Evolutionary conservation across 768 basidiomycete species (phyloP).

Genomic region (Coprinopsis strossmayeri): DNA sequence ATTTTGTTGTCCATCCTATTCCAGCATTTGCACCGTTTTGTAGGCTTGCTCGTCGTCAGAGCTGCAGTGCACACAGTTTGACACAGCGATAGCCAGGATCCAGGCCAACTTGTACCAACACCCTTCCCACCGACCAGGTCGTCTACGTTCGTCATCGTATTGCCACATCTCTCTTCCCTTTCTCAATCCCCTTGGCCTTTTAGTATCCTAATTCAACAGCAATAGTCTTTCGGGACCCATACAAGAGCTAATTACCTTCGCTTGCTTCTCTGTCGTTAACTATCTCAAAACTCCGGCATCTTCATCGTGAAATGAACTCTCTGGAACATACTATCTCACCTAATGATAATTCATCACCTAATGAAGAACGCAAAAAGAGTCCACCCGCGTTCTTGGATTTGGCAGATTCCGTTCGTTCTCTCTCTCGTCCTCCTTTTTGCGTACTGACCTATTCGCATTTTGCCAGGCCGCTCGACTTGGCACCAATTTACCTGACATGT

Average conservation of each 20-base stretch:
- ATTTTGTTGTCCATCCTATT: constrained; percentile 1
- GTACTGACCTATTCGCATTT: constrained; percentile 15
- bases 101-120: constrained; percentile 69
- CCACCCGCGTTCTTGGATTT: constrained; percentile 91
- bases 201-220: constrained; percentile 44
- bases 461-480: constrained; percentile 73
- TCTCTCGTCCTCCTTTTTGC: constrained; percentile 12
- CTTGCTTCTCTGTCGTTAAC: constrained; percentile 44
- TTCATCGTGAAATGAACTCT: constrained; percentile 58
- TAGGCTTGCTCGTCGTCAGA: constrained; percentile 1
- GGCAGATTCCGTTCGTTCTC: constrained; percentile 75
- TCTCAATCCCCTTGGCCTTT: constrained; percentile 18
- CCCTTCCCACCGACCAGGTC: constrained; percentile 71
- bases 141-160: constrained; percentile 47
- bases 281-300: constrained; percentile 42
- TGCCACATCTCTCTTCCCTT: constrained; percentile 17
- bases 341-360: constrained; percentile 62
- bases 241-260: constrained; percentile 8
- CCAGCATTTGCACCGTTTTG: background rate
- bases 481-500: constrained; percentile 82
- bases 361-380: constrained; percentile 73
- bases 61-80: background rate
- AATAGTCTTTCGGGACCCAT: constrained; percentile 25
- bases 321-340: constrained; percentile 66
- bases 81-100: constrained; percentile 27